A percentile compares a stretch with the other conserved stretches of the same genome.
Conservation (phyloP, 495 filamentous ascomycete species). For the Penicillium cinerascens region DNA sequence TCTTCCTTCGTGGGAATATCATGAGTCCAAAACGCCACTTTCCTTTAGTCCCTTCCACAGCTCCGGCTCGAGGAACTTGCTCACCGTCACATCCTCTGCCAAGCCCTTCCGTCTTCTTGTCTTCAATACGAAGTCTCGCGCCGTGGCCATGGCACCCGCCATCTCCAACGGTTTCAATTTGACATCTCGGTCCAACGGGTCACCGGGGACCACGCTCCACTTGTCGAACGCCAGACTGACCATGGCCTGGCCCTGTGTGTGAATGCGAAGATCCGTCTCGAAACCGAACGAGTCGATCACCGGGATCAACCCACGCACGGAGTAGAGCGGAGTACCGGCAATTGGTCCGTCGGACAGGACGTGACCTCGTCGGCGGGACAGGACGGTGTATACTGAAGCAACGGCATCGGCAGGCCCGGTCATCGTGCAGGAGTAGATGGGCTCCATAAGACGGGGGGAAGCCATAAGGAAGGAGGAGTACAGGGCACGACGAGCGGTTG, state of each 20-base stretch:
- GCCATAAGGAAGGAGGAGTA: conserved; percentile 97
- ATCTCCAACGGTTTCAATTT: conserved; percentile 81
- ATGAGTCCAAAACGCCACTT: conserved; percentile 79
- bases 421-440: conserved; percentile 87
- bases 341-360: conserved; percentile 91
- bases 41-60: conserved; percentile 85
- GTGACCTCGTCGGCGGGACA: conserved; percentile 84
- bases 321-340: conserved; percentile 92
- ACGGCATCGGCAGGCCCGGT: conserved; percentile 90
- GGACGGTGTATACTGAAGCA: conserved; percentile 82
- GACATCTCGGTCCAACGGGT: conserved; percentile 85
- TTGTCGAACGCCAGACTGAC: conserved; percentile 92
- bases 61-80: conserved; percentile 93
- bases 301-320: conserved; percentile 82
- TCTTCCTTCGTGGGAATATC: conserved; percentile 6
- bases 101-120: conserved; percentile 89
- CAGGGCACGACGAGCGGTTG: conserved; percentile 83
- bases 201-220: conserved; percentile 92
- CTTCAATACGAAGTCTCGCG: conserved; percentile 94
- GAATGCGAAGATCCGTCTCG: conserved; percentile 93
- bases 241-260: conserved; percentile 89
- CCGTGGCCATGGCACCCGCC: conserved; percentile 79
- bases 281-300: conserved; percentile 98
- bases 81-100: conserved; percentile 91
- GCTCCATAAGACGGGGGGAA: conserved; percentile 92